These are phyloP conservation scores for Incumbomyces delicatus DNA, from an alignment of 2,329 filamentous ascomycete species.

Conservation along the genomic window DNA sequence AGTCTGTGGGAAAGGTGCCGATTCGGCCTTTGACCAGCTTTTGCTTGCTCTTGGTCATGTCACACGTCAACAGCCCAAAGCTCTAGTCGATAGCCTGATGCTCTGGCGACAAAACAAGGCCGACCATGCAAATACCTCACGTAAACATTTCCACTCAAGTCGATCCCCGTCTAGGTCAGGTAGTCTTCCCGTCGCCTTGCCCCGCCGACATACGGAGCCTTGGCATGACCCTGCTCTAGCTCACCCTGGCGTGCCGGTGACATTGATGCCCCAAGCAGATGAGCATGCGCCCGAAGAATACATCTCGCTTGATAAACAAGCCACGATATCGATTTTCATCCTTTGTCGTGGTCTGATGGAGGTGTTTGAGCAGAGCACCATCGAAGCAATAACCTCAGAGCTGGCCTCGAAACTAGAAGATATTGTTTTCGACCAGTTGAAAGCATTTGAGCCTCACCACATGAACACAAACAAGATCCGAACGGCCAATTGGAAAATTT, in stretches of 20 bases:
- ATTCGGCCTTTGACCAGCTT: conserved; percentile 84
- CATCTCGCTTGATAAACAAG: conserved; percentile 73
- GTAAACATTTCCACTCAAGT: conserved; percentile 25
- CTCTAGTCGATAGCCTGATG: conserved; percentile 95
- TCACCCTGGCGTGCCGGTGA: conserved; percentile 19
- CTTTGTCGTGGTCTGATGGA: conserved; percentile 88
- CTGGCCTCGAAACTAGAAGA: conserved; percentile 91
- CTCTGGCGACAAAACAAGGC: conserved; percentile 95
- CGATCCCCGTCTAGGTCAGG: conserved; percentile 1
- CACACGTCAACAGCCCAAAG: conserved; percentile 85
- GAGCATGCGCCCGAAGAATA: conserved; percentile 41
- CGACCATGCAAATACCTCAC: conserved; percentile 67
- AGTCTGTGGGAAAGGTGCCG: conserved; percentile 82
- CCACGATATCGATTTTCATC: conserved; percentile 90
- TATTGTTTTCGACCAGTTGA: conserved; percentile 94
- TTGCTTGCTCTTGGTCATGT: conserved; percentile 91
- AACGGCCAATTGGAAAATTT: conserved; percentile 91
- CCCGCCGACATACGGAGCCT: conserved; percentile 68
- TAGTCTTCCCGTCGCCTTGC: conserved; percentile 34
- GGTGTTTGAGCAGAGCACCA: conserved; percentile 80
- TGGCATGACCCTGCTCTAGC: conserved; percentile 35
- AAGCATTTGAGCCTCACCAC: conserved; percentile 75
- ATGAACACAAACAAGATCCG: conserved; percentile 61
- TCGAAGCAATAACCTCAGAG: conserved; percentile 72
- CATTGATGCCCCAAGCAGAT: conserved; percentile 14